Evolutionary conservation across 2,329 filamentous ascomycete species (phyloP).

Genomic region (Colletotrichum chlorophyti): DNA sequence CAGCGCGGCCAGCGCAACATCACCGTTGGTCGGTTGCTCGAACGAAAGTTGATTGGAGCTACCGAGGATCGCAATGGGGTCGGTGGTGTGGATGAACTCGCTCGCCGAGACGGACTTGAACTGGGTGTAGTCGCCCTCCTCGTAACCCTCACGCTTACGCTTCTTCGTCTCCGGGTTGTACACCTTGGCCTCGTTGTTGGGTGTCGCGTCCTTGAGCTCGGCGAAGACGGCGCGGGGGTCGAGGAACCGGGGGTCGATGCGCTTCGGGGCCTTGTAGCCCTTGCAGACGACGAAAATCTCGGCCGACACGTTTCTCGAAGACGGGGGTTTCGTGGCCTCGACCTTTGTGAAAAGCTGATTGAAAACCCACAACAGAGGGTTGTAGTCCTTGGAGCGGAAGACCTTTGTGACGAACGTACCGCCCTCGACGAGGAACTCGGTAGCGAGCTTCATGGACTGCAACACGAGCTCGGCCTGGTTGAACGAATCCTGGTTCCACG

Average conservation of each 20-base stretch:
- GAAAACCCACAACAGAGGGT: constrained; percentile 94
- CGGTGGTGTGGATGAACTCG: constrained; percentile 91
- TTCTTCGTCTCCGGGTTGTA: constrained; percentile 98
- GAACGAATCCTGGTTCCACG: constrained; percentile 98
- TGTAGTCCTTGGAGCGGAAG: constrained; percentile 97
- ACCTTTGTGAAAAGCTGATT: constrained; percentile 96
- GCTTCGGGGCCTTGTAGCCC: constrained; percentile 94
- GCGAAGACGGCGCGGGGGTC: constrained; percentile 91
- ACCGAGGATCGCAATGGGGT: constrained; percentile 92
- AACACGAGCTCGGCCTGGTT: constrained; percentile 93
- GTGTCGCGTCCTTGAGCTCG: constrained; percentile 82
- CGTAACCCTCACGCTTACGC: constrained; percentile 95
- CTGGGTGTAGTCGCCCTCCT: constrained; percentile 92
- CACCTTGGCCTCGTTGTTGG: constrained; percentile 97
- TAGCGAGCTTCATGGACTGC: constrained; percentile 90
- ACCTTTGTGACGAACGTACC: constrained; percentile 98
- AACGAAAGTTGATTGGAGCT: constrained; percentile 86
- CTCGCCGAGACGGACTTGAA: constrained; percentile 89
- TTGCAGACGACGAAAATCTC: constrained; percentile 98
- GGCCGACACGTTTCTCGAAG: constrained; percentile 92
- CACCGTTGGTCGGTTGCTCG: constrained; percentile 77
- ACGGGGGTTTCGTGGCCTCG: constrained; percentile 96
- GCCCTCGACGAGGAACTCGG: constrained; percentile 87
- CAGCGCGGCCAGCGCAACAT: constrained; percentile 86
- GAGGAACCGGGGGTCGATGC: constrained; percentile 89